These are phyloP conservation scores for Endothia cerciana DNA, from an alignment of 2,329 filamentous ascomycete species.

Conservation along the genomic window DNA sequence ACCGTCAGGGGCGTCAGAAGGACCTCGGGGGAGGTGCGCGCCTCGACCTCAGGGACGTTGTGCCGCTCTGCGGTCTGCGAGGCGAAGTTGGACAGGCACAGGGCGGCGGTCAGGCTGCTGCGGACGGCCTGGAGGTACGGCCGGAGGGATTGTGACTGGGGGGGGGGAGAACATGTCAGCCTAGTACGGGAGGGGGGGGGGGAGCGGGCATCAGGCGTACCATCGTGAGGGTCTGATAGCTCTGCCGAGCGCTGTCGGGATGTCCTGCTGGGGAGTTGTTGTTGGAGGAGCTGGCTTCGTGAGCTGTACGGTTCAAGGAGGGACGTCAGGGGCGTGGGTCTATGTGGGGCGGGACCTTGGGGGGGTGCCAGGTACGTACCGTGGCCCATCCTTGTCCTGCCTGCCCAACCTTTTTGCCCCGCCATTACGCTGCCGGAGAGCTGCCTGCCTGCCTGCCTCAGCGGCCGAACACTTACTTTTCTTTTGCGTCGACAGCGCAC, in stretches of 20 bases:
- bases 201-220: background rate
- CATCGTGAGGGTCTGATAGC: conserved; percentile 20
- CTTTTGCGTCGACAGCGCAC: conserved; percentile 3
- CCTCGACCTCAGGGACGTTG: conserved; percentile 98
- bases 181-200: background rate
- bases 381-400: conserved; percentile 4
- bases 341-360: conserved; percentile 13
- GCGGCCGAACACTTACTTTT: conserved; percentile 2
- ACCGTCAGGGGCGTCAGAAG: conserved; percentile 89
- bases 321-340: conserved; percentile 19
- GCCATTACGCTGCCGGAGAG: conserved; percentile 24
- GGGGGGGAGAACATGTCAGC: conserved; percentile 32
- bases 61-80: conserved; percentile 95
- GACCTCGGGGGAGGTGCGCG: conserved; percentile 88
- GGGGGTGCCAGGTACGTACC: conserved; percentile 22
- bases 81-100: conserved; percentile 95
- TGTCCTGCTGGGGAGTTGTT: conserved; percentile 21
- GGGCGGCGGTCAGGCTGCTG: conserved; percentile 88
- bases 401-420: conserved; percentile 16
- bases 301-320: conserved; percentile 15
- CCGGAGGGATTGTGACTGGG: conserved; percentile 89
- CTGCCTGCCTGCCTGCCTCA: too few relatives aligned
- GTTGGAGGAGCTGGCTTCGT: conserved; percentile 19
- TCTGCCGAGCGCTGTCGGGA: conserved; percentile 20
- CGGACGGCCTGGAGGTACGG: conserved; percentile 97